phyloP scores from a whole-genome alignment of 768 basidiomycete genomes.

The Clitopilus passeckerianus region DNA sequence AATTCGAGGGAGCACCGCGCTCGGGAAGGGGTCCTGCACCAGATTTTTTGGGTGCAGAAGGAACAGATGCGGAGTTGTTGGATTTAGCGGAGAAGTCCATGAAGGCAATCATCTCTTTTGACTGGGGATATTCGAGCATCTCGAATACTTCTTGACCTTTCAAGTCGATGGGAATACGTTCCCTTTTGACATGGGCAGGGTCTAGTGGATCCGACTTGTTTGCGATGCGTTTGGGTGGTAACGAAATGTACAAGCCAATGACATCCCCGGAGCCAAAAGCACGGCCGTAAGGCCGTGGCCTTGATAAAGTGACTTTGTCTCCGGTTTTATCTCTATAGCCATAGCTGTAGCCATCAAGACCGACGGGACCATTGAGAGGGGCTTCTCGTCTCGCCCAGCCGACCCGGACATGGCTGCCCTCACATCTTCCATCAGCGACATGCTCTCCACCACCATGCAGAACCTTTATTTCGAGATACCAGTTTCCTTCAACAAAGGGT shows the following conservation, averaged over 20 bases:
- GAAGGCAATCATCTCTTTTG: constrained; percentile 89
- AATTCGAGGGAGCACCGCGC: constrained; percentile 33
- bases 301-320: constrained; percentile 83
- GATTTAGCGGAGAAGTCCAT: constrained; percentile 72
- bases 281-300: constrained; percentile 72
- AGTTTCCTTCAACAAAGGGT: constrained; percentile 82
- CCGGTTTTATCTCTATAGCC: constrained; percentile 89
- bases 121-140: constrained; percentile 79
- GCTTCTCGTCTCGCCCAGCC: constrained; percentile 94
- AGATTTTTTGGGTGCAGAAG: constrained; percentile 60
- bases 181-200: constrained; percentile 79
- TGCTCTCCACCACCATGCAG: constrained; percentile 67
- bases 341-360: constrained; percentile 92
- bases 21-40: constrained; percentile 70
- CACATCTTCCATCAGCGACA: constrained; percentile 35
- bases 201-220: constrained; percentile 64
- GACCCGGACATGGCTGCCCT: constrained; percentile 81
- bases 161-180: constrained; percentile 90
- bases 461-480: constrained; percentile 92
- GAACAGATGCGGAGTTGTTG: constrained; percentile 48
- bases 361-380: constrained; percentile 88
- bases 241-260: constrained; percentile 88
- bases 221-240: constrained; percentile 64
- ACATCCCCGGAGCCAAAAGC: constrained; percentile 81
- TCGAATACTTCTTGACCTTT: constrained; percentile 99